These are phyloP conservation scores for Sclerotinia nivalis DNA, from an alignment of 2,329 filamentous ascomycete species.

Conservation along the genomic window DNA sequence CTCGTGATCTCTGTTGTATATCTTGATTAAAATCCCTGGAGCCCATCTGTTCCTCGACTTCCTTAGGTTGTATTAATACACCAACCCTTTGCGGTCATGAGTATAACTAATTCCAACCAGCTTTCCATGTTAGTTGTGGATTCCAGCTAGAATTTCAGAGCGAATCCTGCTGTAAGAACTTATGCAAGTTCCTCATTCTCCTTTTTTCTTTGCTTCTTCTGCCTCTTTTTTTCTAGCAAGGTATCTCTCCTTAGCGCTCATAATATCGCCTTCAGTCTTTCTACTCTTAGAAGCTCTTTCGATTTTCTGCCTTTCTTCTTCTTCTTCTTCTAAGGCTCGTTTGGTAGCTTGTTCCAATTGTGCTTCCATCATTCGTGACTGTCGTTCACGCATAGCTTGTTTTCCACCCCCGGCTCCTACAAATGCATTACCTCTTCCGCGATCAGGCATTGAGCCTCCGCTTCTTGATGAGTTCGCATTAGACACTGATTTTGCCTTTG, in stretches of 20 bases:
- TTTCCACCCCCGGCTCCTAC: conserved; percentile 53
- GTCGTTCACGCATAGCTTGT: conserved; percentile 70
- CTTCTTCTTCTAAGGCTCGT: conserved; percentile 67
- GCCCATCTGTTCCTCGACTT: background rate
- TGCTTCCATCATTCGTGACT: conserved; percentile 76
- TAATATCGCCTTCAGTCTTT: conserved; percentile 76
- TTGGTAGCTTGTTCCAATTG: conserved; percentile 75
- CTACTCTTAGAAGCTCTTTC: conserved; percentile 71
- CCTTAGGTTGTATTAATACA: no score
- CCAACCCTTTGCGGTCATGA: no score
- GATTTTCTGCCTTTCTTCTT: conserved; percentile 60
- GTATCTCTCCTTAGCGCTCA: conserved; percentile 77
- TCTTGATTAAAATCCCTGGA: background rate
- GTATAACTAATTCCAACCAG: background rate
- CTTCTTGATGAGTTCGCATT: conserved; percentile 26
- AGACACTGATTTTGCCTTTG: conserved; percentile 57
- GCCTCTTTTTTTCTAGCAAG: conserved; percentile 74
- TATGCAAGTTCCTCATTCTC: conserved; percentile 28
- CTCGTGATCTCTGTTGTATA: background rate
- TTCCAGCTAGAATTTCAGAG: background rate
- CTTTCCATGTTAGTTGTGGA: background rate
- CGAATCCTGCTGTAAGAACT: background rate
- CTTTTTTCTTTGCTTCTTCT: conserved; percentile 64
- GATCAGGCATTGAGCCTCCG: conserved; percentile 31
- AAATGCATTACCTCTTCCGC: conserved; percentile 41